Conservation (phyloP, 2,329 filamentous ascomycete genomes). For the Neofusicoccum sp. region DNA sequence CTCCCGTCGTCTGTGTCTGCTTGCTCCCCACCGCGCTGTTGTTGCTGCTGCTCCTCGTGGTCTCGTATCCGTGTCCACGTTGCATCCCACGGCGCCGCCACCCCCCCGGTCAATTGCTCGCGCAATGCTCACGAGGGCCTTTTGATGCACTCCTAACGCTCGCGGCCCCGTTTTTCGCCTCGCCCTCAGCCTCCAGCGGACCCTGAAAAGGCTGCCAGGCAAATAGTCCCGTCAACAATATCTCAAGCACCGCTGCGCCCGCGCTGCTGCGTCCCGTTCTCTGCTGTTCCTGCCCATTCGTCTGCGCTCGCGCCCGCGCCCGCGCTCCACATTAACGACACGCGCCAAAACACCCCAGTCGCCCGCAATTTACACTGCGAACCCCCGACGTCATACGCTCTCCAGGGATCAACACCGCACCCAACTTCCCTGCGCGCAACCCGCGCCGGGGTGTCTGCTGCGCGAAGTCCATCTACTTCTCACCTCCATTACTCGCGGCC, state of each 20-base stretch:
- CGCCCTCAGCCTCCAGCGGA: slow-evolving; percentile 1
- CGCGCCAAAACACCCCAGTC: neutral
- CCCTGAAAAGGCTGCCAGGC: neutral
- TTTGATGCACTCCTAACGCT: neutral
- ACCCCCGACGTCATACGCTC: slow-evolving; percentile 8
- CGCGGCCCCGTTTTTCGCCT: neutral
- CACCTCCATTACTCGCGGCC: neutral
- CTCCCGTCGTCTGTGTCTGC: neutral
- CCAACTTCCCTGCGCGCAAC: neutral
- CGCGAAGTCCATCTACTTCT: neutral
- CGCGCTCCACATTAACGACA: neutral
- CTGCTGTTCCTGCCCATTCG: neutral
- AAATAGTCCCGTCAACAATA: neutral
- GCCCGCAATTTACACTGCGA: slow-evolving; percentile 3
- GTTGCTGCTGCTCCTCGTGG: slow-evolving; percentile 5
- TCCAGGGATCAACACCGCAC: neutral
- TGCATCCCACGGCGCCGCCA: neutral
- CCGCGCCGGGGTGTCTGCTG: neutral
- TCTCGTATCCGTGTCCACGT: slow-evolving; percentile 17
- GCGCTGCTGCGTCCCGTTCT: neutral
- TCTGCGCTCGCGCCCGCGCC: neutral
- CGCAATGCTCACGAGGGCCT: slow-evolving; percentile 5
- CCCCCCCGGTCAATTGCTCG: neutral
- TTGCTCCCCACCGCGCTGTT: neutral
- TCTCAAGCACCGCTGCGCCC: neutral